These are phyloP conservation scores for Suillus bovinus DNA, from an alignment of 768 basidiomycete species.

Conservation along the genomic window DNA sequence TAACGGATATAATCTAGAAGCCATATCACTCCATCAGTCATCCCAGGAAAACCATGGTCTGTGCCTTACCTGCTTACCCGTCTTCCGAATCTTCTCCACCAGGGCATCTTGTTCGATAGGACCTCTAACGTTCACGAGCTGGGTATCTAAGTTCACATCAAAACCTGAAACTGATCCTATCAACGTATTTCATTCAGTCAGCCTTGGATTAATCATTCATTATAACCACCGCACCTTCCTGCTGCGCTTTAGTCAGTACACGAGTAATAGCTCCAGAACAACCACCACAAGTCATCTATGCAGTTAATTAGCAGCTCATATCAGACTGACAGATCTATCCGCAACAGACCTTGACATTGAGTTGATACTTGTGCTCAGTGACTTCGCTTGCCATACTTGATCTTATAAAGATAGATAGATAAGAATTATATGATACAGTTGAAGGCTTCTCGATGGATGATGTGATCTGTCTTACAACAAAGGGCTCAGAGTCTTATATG, in stretches of 20 bases:
- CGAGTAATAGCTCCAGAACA: constrained; percentile 83
- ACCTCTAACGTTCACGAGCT: constrained; percentile 72
- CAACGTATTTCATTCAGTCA: constrained; percentile 1
- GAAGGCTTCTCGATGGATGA: neutral
- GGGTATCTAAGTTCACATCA: constrained; percentile 63
- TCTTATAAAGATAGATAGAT: constrained; percentile 1
- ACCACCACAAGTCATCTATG: constrained; percentile 83
- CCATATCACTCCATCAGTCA: neutral
- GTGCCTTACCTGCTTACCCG: constrained; percentile 76
- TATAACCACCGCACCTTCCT: constrained; percentile 35
- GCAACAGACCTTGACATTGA: constrained; percentile 73
- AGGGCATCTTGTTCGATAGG: constrained; percentile 62
- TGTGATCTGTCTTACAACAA: neutral
- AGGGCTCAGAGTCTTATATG: constrained; percentile 10
- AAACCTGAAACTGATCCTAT: constrained; percentile 37
- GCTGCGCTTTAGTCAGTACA: constrained; percentile 64
- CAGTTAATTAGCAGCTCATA: constrained; percentile 13
- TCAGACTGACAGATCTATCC: neutral
- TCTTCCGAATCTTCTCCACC: constrained; percentile 80
- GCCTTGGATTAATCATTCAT: constrained; percentile 7
- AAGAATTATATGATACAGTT: constrained; percentile 1
- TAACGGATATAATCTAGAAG: constrained; percentile 47
- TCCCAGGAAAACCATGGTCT: neutral
- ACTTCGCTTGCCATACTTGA: neutral
- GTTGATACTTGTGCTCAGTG: constrained; percentile 53